These are phyloP conservation scores for Clavaria fumosa DNA, from an alignment of 768 basidiomycete species.

Conservation along the genomic window DNA sequence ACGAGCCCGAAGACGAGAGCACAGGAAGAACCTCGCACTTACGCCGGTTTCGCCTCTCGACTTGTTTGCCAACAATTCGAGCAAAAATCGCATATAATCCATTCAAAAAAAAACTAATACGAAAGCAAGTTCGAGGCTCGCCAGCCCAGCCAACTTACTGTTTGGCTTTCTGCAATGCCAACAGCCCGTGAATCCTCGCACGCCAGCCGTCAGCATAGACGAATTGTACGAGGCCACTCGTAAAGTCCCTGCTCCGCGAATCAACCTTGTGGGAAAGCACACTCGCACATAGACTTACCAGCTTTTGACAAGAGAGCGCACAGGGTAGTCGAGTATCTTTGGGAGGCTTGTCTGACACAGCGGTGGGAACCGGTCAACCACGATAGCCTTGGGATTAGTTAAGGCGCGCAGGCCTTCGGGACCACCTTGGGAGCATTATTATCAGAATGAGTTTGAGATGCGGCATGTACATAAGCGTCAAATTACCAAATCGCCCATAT, in stretches of 20 bases:
- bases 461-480: too few relatives aligned
- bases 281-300: constrained; percentile 36
- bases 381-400: constrained; percentile 79
- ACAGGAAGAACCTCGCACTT: too few relatives aligned
- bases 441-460: too few relatives aligned
- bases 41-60: too few relatives aligned
- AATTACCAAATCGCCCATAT: constrained; percentile 88
- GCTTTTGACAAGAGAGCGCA: constrained; percentile 54
- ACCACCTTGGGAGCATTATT: too few relatives aligned
- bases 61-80: too few relatives aligned
- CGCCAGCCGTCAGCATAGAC: constrained; percentile 40
- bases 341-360: constrained; percentile 79
- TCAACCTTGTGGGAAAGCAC: not conserved
- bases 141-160: too few relatives aligned
- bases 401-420: constrained; percentile 84
- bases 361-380: constrained; percentile 75
- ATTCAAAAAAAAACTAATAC: too few relatives aligned
- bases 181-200: constrained; percentile 27
- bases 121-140: too few relatives aligned
- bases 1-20: too few relatives aligned
- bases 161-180: constrained; percentile 24
- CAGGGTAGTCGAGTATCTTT: constrained; percentile 70
- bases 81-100: too few relatives aligned
- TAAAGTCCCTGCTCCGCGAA: constrained; percentile 29
- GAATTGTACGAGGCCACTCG: constrained; percentile 33